Percentiles rank a stretch among this genome's conserved stretches.
Conservation (phyloP, 805 yeast genomes). For the Hanseniaspora lachancei region DNA sequence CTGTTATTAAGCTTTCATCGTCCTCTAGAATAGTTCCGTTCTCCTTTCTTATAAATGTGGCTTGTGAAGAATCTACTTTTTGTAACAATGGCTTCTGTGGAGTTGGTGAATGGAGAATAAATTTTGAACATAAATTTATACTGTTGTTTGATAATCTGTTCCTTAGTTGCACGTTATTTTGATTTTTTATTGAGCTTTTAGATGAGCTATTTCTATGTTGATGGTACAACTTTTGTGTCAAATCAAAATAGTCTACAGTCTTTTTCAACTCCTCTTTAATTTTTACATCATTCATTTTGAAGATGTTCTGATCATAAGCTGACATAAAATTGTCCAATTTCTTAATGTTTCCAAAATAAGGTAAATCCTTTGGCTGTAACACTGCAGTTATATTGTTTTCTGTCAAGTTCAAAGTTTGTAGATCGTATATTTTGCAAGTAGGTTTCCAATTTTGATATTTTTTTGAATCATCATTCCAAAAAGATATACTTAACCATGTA, state of each 20-base stretch:
- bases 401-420: slow-evolving; percentile 97
- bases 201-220: slow-evolving; percentile 5
- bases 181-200: background rate
- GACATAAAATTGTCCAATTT: slow-evolving; percentile 52
- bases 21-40: background rate
- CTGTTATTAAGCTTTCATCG: slow-evolving; percentile 11
- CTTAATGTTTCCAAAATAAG: slow-evolving; percentile 22
- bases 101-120: slow-evolving; percentile 10
- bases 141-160: background rate
- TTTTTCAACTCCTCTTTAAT: slow-evolving; percentile 2
- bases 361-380: slow-evolving; percentile 50
- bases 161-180: background rate
- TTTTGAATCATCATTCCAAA: slow-evolving; percentile 51
- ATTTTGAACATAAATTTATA: slow-evolving; percentile 5
- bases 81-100: slow-evolving; percentile 2
- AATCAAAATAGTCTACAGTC: slow-evolving; percentile 11
- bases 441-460: slow-evolving; percentile 68
- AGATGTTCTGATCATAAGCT: slow-evolving; percentile 49
- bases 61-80: background rate
- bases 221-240: background rate
- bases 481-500: slow-evolving; percentile 88
- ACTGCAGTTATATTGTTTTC: slow-evolving; percentile 66
- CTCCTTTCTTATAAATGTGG: background rate
- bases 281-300: slow-evolving; percentile 19
- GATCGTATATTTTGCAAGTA: slow-evolving; percentile 80